Base-by-base conservation (phyloP, 495 filamentous ascomycete species). In the Chaetomium fimeti region DNA sequence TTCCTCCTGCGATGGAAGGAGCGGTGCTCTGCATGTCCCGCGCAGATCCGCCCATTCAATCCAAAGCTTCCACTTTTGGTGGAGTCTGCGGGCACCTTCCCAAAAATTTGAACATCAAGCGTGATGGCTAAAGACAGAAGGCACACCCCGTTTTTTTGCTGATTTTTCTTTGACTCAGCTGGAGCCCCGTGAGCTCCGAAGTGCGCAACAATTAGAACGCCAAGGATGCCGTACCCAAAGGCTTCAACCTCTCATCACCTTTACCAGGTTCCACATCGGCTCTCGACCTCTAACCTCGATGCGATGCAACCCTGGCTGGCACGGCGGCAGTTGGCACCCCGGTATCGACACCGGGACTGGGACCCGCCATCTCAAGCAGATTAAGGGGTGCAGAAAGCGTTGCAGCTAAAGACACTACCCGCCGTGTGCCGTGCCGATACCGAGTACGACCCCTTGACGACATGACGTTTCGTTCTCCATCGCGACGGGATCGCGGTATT, bases 371-470 rank as follows among this genome's bases (percentile, higher is more conserved):
- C 29, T 53, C 32, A 27, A 15, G 22, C 29, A 42, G 29, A 61
- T 61, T 61, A 53, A 61, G 59, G 48, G 59, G 47, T 32, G 32
- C 32, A 53, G 48, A 28, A 22, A 28, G 32, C 36, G 59, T 61
- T 61, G 59, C 59, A 61, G 20, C 48, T 40, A n/a, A 3, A n/a
- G n/a, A 60, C 43, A 28, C 16, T 16, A 22, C 42, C 57, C 27
- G 43, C 28, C n/a, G 25, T 60, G 25, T 13, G 42, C 25, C 27
- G 57, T 48, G 38, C 40, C 56, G 40, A 43, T 58, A n/a, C 56
- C 55, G 36, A 43, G 24, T 20, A 28, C 56, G 29, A 29, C 22
- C 55, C 22, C n/a, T 36, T 32, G 8, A 38, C 29, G 27, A 42
- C 32, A 38, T 11, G 48, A 15, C 48, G 22, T 15, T 16, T 24